phyloP scores from a whole-genome alignment of 148 eudicot species.

The Rhododendron vialii region DNA sequence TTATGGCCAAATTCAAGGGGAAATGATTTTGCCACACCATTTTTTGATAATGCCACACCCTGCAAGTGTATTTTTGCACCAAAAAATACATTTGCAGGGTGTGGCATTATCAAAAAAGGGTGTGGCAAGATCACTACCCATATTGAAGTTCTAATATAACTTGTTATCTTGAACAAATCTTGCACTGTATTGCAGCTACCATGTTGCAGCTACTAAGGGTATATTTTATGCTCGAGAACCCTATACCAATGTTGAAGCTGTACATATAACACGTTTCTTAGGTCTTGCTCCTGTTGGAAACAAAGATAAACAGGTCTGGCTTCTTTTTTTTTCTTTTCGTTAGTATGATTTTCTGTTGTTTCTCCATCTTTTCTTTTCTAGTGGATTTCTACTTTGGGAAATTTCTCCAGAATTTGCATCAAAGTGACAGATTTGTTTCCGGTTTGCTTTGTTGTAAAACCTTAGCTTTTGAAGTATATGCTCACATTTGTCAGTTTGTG shows the following conservation, averaged over 20 bases:
- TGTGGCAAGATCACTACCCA: too few relatives aligned
- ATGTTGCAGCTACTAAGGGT: slow-evolving; percentile 78
- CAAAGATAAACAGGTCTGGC: slow-evolving; percentile 71
- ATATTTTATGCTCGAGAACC: slow-evolving; percentile 85
- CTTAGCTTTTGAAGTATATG: not conserved
- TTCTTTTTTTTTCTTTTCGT: not conserved
- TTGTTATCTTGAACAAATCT: slow-evolving; percentile 16
- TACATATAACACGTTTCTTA: slow-evolving; percentile 88
- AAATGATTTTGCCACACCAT: too few relatives aligned
- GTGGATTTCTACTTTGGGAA: not conserved
- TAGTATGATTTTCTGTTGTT: not conserved
- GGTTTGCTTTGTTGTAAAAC: not conserved
- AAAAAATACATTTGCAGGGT: too few relatives aligned
- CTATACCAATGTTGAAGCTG: slow-evolving; percentile 63
- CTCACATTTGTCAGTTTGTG: not conserved
- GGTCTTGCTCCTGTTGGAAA: slow-evolving; percentile 95
- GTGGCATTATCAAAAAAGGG: too few relatives aligned
- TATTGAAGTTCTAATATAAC: not conserved
- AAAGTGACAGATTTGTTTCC: not conserved
- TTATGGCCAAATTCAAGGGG: not conserved
- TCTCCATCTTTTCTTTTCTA: not conserved
- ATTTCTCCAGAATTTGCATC: not conserved
- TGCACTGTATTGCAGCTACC: slow-evolving; percentile 55
- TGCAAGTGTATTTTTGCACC: too few relatives aligned
- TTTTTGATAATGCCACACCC: too few relatives aligned